These are phyloP conservation scores for Gossypium raimondii DNA, from an alignment of 345 rosid species.

Conservation along the genomic window DNA sequence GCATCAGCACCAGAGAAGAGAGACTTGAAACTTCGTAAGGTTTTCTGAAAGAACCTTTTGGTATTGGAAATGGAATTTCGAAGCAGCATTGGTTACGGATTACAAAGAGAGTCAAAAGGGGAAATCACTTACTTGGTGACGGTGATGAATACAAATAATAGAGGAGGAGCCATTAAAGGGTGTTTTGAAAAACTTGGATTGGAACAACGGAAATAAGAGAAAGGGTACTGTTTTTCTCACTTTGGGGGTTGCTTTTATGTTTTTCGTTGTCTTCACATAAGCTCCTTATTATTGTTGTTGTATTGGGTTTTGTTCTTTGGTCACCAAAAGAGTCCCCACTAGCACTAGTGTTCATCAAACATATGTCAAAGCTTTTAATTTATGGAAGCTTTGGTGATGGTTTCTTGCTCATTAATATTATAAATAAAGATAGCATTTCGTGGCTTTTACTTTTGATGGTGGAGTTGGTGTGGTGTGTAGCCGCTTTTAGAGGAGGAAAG, in stretches of 20 bases:
- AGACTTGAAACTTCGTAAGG: constrained; percentile 48
- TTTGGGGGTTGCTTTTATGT: not conserved
- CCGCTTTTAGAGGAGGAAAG: not conserved
- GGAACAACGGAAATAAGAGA: not conserved
- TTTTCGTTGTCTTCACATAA: constrained; percentile 6
- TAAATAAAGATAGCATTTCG: not conserved
- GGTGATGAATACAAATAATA: not conserved
- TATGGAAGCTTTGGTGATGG: not conserved
- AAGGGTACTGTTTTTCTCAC: not conserved
- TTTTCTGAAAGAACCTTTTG: constrained; percentile 56
- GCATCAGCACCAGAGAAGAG: constrained; percentile 34
- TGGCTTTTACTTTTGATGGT: constrained; percentile 11
- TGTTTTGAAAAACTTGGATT: not conserved
- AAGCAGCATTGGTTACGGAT: constrained; percentile 39
- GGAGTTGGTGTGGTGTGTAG: constrained; percentile 17
- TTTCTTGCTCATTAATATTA: not conserved
- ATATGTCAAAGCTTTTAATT: not conserved
- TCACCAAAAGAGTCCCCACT: constrained; percentile 16
- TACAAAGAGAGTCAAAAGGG: not conserved
- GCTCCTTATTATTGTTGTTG: not conserved
- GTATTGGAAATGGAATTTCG: constrained; percentile 55
- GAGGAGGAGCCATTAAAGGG: not conserved
- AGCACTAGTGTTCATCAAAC: not conserved
- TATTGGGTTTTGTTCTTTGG: not conserved
- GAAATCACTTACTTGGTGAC: not conserved